These are phyloP conservation scores for Oryza longistaminata DNA, from an alignment of 176 grass and related monocot genomes.

Conservation along the genomic window DNA sequence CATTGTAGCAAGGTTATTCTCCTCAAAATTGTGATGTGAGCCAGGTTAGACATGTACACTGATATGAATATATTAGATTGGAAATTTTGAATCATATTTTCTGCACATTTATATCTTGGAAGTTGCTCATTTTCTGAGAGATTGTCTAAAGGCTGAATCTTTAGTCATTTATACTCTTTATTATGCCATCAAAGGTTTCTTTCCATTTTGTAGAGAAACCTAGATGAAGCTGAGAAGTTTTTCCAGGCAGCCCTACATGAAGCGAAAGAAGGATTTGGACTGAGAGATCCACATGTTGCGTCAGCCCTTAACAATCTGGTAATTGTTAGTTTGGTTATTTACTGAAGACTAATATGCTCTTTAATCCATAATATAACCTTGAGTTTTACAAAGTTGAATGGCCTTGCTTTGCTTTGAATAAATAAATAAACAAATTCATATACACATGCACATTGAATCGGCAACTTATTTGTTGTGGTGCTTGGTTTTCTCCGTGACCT, in stretches of 20 bases:
- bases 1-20: background rate
- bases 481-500: background rate
- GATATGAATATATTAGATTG: constrained; percentile 3
- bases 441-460: background rate
- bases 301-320: constrained; percentile 95
- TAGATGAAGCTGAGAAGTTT: constrained; percentile 77
- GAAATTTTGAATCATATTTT: constrained; percentile 9
- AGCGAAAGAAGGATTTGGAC: constrained; percentile 94
- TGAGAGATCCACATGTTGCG: constrained; percentile 86
- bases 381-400: background rate
- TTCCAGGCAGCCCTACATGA: constrained; percentile 79
- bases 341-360: background rate
- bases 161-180: constrained; percentile 19
- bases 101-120: background rate
- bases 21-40: background rate
- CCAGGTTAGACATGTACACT: background rate
- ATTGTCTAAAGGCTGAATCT: background rate
- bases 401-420: too few relatives aligned
- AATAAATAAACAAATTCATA: background rate
- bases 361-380: background rate
- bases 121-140: constrained; percentile 9
- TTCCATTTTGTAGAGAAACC: constrained; percentile 53
- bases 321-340: constrained; percentile 29
- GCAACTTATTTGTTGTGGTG: background rate
- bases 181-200: constrained; percentile 15